Evolutionary conservation across 179 eudicot species (phyloP), one percentile per base, ranked within the genome.

Genomic region (Vitellaria paradoxa): DNA sequence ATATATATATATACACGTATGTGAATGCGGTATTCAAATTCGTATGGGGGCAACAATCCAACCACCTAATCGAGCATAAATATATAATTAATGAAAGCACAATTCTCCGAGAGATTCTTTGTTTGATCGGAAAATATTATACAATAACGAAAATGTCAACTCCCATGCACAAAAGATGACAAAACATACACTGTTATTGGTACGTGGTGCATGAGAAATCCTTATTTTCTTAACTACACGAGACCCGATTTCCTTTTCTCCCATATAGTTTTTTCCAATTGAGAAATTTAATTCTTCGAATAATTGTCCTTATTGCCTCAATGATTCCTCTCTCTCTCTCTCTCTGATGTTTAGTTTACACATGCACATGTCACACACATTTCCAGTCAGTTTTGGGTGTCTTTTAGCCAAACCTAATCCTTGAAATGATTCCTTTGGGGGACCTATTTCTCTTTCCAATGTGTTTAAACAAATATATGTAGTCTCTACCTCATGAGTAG

Each of bases 391-490:
- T 64, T 64, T 78, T 26, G 75, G 55, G 47, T 72, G 76, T 78
- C 76, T 37, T 78, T 4, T 78, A 78, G 76, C 70, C 30, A 64
- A 78, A 63, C 76, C 71, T 64, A 71, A 72, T 52, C 76, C 64
- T 53, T 56, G 76, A 71, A 72, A n/a, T 20, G 69, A 78, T 71
- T 26, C 81, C 76, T 50, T n/a, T 63, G 14, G 80, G 56, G 60
- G 53, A 69, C 46, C 80, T 68, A 52, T 26, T 30, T 78, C 57
- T 71, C 59, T 72, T 78, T 71, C 26, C 65, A 21, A 63, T 47
- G 42, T 24, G 45, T 6, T 26, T 50, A 37, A 50, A 55, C 2
- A 3, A 18, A 18, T 8, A 21, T 5, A 9, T 13, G 17, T 15
- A 49, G 5, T 13, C 6, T 18, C 63, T 13, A 20, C 20, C 40